phyloP scores from a whole-genome alignment of 768 basidiomycete genomes.

The Leccinum fibrillosum region DNA sequence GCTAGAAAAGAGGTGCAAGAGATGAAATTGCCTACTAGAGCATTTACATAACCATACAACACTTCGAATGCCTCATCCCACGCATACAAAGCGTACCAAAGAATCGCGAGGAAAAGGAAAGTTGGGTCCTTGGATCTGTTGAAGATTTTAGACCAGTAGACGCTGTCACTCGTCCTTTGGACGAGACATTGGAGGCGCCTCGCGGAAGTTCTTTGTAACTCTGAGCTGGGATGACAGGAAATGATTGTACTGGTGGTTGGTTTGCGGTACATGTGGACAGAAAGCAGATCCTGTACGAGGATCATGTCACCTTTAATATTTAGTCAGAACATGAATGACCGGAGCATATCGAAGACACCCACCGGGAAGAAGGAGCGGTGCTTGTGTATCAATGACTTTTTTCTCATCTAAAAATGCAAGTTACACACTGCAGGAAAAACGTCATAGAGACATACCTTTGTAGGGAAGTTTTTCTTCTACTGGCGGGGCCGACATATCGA shows the following conservation, averaged over 20 bases:
- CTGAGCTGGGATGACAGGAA: constrained; percentile 30
- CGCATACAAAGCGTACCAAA: constrained; percentile 60
- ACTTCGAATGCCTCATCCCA: constrained; percentile 61
- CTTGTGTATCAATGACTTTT: constrained; percentile 50
- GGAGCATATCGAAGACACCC: neutral
- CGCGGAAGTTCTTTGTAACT: constrained; percentile 27
- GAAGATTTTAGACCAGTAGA: constrained; percentile 35
- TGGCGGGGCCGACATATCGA: neutral
- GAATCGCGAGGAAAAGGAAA: constrained; percentile 47
- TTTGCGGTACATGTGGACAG: constrained; percentile 50
- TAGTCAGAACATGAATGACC: neutral
- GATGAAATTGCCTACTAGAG: constrained; percentile 36
- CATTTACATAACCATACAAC: constrained; percentile 48
- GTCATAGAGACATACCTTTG: constrained; percentile 10
- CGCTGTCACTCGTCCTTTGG: constrained; percentile 29
- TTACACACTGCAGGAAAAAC: neutral
- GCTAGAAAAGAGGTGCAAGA: too few species aligned
- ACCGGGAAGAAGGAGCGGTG: constrained; percentile 41
- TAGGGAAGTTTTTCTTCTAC: constrained; percentile 8
- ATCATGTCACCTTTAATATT: constrained; percentile 15
- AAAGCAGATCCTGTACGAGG: constrained; percentile 44
- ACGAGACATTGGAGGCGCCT: constrained; percentile 27
- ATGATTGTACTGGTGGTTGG: constrained; percentile 23
- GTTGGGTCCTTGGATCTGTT: constrained; percentile 44
- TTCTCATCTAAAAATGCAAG: constrained; percentile 13